Evolutionary conservation across 2,329 filamentous ascomycete genomes (phyloP).

Genomic region (Clonostachys sp.): DNA sequence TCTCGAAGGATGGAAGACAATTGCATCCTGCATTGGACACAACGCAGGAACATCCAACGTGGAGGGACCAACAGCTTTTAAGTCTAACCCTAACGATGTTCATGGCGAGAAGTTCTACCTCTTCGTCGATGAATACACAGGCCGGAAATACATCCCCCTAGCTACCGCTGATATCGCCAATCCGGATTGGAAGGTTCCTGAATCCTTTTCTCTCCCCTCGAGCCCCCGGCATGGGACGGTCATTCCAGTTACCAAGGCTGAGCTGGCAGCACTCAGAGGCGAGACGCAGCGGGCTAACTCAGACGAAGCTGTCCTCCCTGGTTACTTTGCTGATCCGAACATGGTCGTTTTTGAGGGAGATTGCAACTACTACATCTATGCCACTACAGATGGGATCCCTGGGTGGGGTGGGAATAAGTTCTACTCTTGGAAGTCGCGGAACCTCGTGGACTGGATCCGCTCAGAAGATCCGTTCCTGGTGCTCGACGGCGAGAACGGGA

Average conservation of each 20-base stretch:
- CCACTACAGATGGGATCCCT: constrained; percentile 37
- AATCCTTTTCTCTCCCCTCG: constrained; percentile 36
- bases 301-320: constrained; percentile 26
- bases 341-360: constrained; percentile 30
- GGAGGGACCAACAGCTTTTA: constrained; percentile 48
- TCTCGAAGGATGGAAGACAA: constrained; percentile 33
- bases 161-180: constrained; percentile 43
- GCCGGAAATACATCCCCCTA: constrained; percentile 47
- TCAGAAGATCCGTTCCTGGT: constrained; percentile 33
- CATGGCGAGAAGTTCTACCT: constrained; percentile 50
- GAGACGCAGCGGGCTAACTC: background rate
- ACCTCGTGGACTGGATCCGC: constrained; percentile 36
- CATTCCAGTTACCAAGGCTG: constrained; percentile 40
- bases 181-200: constrained; percentile 41
- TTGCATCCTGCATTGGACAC: constrained; percentile 42
- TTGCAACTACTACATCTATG: constrained; percentile 40
- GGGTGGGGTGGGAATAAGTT: constrained; percentile 41
- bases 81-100: constrained; percentile 40
- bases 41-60: constrained; percentile 42
- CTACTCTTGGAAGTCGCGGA: constrained; percentile 38
- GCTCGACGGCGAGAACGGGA: constrained; percentile 36
- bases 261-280: constrained; percentile 26
- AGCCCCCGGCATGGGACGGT: constrained; percentile 51
- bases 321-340: constrained; percentile 40
- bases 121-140: constrained; percentile 48